These are phyloP conservation scores for Suillus brevipes DNA, from an alignment of 768 basidiomycete species.

Conservation along the genomic window DNA sequence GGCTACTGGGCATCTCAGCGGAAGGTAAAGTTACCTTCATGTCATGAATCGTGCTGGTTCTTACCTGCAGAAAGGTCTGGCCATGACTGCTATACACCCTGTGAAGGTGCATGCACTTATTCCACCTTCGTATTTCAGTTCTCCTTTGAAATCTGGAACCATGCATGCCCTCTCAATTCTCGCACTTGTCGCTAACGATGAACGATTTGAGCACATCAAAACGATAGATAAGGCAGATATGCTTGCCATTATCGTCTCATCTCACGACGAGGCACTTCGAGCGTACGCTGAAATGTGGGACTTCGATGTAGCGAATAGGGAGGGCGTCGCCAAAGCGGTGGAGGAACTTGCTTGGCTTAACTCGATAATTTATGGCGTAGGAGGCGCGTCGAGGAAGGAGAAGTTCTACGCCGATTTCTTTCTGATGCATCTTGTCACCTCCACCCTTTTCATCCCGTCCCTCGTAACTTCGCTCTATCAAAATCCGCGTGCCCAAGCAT, in stretches of 20 bases:
- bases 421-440: conserved; percentile 71
- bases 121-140: neutral
- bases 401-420: conserved; percentile 68
- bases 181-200: conserved; percentile 52
- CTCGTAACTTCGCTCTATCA: conserved; percentile 38
- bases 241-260: conserved; percentile 30
- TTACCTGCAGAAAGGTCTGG: conserved; percentile 47
- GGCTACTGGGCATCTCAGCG: conserved; percentile 54
- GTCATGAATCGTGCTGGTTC: conserved; percentile 30
- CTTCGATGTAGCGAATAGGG: conserved; percentile 36
- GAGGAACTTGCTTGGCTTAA: conserved; percentile 64
- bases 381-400: conserved; percentile 40
- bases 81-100: conserved; percentile 43
- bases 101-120: conserved; percentile 6
- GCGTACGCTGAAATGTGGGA: conserved; percentile 49
- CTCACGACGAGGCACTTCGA: conserved; percentile 39
- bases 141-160: neutral
- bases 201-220: conserved; percentile 30
- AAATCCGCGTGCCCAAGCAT: conserved; percentile 21
- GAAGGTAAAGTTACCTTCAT: conserved; percentile 53
- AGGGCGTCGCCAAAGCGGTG: conserved; percentile 48
- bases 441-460: conserved; percentile 59
- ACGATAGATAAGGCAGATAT: conserved; percentile 28
- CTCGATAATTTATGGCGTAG: conserved; percentile 58
- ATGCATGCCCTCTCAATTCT: conserved; percentile 47